Evolutionary conservation across 257 asterid genomes (phyloP).

Genomic region (Rubia yunnanensis): DNA sequence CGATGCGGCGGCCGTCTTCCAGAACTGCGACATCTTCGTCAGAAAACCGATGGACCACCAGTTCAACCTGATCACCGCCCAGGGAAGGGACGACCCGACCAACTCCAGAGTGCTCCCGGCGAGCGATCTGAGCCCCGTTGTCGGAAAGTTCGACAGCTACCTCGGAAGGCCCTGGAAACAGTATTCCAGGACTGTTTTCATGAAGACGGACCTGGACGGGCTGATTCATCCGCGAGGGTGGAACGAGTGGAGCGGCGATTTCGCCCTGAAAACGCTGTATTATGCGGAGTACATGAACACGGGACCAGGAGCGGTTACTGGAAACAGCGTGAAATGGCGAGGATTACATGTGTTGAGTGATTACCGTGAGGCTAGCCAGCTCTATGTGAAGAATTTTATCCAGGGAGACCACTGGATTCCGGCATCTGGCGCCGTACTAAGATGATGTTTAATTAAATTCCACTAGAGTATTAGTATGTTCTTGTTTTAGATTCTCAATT

Average conservation of each 20-base stretch:
- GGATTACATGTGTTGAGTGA: constrained; percentile 47
- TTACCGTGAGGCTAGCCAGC: constrained; percentile 29
- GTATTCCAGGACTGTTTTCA: constrained; percentile 47
- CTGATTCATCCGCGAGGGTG: constrained; percentile 47
- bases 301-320: constrained; percentile 44
- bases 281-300: constrained; percentile 64
- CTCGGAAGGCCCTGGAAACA: constrained; percentile 67
- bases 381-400: constrained; percentile 35
- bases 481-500: neutral
- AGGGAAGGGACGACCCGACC: constrained; percentile 42
- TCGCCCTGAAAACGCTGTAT: constrained; percentile 53
- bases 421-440: constrained; percentile 48
- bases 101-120: constrained; percentile 42
- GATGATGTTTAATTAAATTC: constrained; percentile 16
- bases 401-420: constrained; percentile 65
- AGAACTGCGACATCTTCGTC: constrained; percentile 49
- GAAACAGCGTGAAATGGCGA: constrained; percentile 53
- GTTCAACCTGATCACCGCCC: constrained; percentile 59
- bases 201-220: constrained; percentile 51
- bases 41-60: constrained; percentile 53
- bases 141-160: constrained; percentile 32
- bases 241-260: constrained; percentile 51
- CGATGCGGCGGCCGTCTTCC: constrained; percentile 47
- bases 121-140: constrained; percentile 24
- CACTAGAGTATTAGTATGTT: neutral